A percentile compares a stretch with the other conserved stretches of the same genome.
phyloP scores from a whole-genome alignment of 768 basidiomycete species.

The Cystobasidium ongulense region DNA sequence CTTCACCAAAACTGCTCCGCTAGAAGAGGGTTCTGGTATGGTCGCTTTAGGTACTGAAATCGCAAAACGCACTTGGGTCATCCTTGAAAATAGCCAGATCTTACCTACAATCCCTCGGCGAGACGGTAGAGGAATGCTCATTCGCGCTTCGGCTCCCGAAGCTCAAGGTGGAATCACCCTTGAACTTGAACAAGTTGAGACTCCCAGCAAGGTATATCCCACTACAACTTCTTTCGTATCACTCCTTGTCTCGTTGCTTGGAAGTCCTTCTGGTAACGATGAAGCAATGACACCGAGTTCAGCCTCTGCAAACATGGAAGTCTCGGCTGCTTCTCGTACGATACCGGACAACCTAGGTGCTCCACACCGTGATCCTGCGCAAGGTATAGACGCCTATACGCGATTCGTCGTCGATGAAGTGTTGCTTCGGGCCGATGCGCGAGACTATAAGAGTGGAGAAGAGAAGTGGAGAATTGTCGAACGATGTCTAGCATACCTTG shows the following conservation, averaged over 20 bases:
- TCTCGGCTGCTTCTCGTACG: conserved; percentile 59
- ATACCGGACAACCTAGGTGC: conserved; percentile 73
- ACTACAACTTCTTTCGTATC: conserved; percentile 79
- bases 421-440: conserved; percentile 62
- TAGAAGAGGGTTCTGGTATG: conserved; percentile 52
- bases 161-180: conserved; percentile 64
- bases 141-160: conserved; percentile 29
- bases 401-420: conserved; percentile 86
- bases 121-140: conserved; percentile 30
- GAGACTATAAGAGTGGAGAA: conserved; percentile 65
- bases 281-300: conserved; percentile 3
- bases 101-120: conserved; percentile 47
- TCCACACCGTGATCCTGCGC: conserved; percentile 59
- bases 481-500: conserved; percentile 71
- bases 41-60: conserved; percentile 59
- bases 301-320: conserved; percentile 47
- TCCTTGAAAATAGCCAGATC: conserved; percentile 76
- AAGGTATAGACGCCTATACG: conserved; percentile 68
- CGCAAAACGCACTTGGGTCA: conserved; percentile 69
- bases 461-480: conserved; percentile 85
- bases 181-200: conserved; percentile 80
- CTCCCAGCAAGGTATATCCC: conserved; percentile 68
- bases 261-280: conserved; percentile 56
- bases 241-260: conserved; percentile 71
- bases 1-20: conserved; percentile 61